Evolutionary conservation across 2,329 filamentous ascomycete genomes (phyloP), one percentile per base, ranked within the genome.

Genomic region (Didymella sp.): DNA sequence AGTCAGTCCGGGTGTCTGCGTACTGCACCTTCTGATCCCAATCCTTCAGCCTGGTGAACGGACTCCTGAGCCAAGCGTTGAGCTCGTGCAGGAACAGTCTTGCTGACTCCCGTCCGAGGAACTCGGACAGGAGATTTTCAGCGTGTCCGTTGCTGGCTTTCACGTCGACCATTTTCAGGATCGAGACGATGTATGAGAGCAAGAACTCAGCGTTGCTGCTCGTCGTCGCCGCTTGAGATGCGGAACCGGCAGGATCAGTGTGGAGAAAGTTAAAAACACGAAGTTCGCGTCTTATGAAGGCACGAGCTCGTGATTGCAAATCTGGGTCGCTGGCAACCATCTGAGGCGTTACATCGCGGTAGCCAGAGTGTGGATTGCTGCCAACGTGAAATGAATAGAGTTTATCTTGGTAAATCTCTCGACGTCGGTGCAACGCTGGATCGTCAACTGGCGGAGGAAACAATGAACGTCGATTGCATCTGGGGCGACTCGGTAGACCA

Each of bases 11-110:
- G 6, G 2, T 12, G 40, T 73, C 67, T 4, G 31, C 67, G 69
- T 96, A 96, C 74, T 94, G 91, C 13, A 93, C 90, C 61, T 87
- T 80, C 17, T 83, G 79, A 77, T 97, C 94, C 92, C 92, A 98
- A 43, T 89, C 88, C 48, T 86, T 82, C 8, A 96, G 75, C 8
- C 83, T 86, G 2, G 76, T 81, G 68, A 86, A 94, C 0, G 93
- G 92, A 73, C 92, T 96, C 54, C 91, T 83, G 64, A 98, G 76
- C 87, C 91, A 98, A 11, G 87, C 85, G 59, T 88, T 84, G 58
- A 97, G 76, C 77, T 98, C 94, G 76, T 98, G 94, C 57, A 96
- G 76, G 63, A 98, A 91, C 35, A 96, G 74, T 17, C 82, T 80
- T 1, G 91, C 86, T 73, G 92, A 86, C 17, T 89, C 85, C 52